These are phyloP conservation scores for Saccharomycopsis hybrid DNA, from an alignment of 1,139 yeast species.

Conservation along the genomic window DNA sequence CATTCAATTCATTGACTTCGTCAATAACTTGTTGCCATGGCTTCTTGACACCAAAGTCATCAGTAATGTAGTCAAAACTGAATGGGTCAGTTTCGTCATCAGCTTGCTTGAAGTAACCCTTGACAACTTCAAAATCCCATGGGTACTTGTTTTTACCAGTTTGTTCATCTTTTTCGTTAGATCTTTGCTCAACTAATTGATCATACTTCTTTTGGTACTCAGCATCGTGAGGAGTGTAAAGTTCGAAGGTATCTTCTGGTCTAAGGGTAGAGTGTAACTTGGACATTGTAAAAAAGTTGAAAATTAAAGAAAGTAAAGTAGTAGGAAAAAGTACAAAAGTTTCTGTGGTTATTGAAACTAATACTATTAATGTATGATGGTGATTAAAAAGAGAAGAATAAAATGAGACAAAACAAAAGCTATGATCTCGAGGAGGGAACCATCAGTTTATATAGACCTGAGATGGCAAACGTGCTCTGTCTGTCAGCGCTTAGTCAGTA, in stretches of 20 bases:
- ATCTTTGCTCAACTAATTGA: slow-evolving; percentile 1
- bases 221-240: slow-evolving; percentile 10
- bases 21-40: slow-evolving; percentile 41
- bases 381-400: no score
- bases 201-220: slow-evolving; percentile 1
- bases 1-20: slow-evolving; percentile 36
- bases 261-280: slow-evolving; percentile 1
- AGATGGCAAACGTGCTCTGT: no score
- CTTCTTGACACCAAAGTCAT: slow-evolving; percentile 41
- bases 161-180: slow-evolving; percentile 5
- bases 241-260: slow-evolving; percentile 9
- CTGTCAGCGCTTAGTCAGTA: no score
- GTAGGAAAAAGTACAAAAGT: not conserved
- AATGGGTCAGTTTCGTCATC: slow-evolving; percentile 38
- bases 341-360: no score
- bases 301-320: not conserved
- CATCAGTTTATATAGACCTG: no score
- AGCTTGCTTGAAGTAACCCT: slow-evolving; percentile 50
- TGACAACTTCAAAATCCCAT: slow-evolving; percentile 41
- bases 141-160: slow-evolving; percentile 26
- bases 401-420: no score
- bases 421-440: no score
- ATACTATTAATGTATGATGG: no score
- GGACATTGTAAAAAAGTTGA: not conserved
- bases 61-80: slow-evolving; percentile 38